phyloP scores from a whole-genome alignment of 495 filamentous ascomycete species.

The Penicillium angulare region DNA sequence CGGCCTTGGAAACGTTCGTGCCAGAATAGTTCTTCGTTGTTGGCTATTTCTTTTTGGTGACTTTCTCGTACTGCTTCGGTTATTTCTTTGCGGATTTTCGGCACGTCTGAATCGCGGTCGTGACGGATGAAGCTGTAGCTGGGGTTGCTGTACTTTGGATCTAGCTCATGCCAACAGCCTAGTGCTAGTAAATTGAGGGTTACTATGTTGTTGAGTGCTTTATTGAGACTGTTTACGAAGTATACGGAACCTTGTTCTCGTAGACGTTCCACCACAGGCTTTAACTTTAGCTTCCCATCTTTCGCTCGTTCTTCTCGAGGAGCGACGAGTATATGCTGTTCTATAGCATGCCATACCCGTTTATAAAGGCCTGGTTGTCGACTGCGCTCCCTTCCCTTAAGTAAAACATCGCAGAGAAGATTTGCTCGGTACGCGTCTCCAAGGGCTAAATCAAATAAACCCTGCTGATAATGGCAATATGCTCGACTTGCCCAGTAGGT shows the following conservation, averaged over 20 bases:
- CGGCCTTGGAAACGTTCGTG: constrained; percentile 19
- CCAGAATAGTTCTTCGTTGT: constrained; percentile 13
- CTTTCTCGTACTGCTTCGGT: not conserved
- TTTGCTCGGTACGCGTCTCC: constrained; percentile 83
- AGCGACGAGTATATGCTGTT: constrained; percentile 26
- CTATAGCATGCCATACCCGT: constrained; percentile 30
- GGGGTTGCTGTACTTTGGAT: constrained; percentile 13
- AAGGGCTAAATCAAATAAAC: constrained; percentile 77
- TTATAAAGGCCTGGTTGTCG: constrained; percentile 25
- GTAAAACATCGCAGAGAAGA: constrained; percentile 50
- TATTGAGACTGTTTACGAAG: constrained; percentile 25
- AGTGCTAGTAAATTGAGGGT: constrained; percentile 27
- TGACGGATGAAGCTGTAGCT: not conserved
- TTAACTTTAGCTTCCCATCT: too few species aligned
- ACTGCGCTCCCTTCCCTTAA: constrained; percentile 13
- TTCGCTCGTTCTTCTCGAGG: constrained; percentile 4
- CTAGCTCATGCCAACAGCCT: constrained; percentile 28
- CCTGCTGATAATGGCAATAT: constrained; percentile 64
- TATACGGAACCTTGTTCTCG: constrained; percentile 20
- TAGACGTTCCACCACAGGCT: constrained; percentile 11
- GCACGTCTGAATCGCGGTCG: constrained; percentile 17
- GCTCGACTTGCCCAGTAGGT: constrained; percentile 68
- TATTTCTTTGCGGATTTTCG: constrained; percentile 4
- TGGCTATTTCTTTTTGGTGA: constrained; percentile 1
- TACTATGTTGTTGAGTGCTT: constrained; percentile 25